phyloP scores from a whole-genome alignment of 2,329 filamentous ascomycete species.

The Epichloe baconii region DNA sequence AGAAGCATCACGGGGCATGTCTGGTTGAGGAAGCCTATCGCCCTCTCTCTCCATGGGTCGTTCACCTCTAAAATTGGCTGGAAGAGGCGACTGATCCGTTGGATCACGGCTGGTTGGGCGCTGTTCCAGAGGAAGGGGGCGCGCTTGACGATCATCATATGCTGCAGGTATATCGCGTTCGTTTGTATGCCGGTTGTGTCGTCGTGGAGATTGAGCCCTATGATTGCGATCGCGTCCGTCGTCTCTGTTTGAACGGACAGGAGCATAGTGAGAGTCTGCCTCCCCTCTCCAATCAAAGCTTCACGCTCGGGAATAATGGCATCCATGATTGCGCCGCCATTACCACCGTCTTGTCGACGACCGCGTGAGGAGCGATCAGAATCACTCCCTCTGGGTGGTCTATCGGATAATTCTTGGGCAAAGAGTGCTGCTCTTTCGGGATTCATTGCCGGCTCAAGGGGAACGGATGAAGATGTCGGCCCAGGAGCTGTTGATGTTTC shows the following conservation, averaged over 20 bases:
- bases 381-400: conserved; percentile 15
- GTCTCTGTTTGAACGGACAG: conserved; percentile 28
- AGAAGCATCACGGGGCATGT: conserved; percentile 28
- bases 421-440: conserved; percentile 41
- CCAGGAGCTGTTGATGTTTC: conserved; percentile 18
- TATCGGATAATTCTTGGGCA: conserved; percentile 20
- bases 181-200: conserved; percentile 20
- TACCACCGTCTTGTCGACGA: conserved; percentile 13
- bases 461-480: conserved; percentile 12
- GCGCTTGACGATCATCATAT: conserved; percentile 35
- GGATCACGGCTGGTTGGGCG: conserved; percentile 18
- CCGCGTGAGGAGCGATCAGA: conserved; percentile 16
- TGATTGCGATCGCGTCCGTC: conserved; percentile 29
- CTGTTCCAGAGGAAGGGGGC: conserved; percentile 25
- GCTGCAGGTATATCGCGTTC: conserved; percentile 21
- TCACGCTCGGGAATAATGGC: conserved; percentile 36
- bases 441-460: conserved; percentile 37
- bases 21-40: conserved; percentile 14
- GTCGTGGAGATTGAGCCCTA: conserved; percentile 36
- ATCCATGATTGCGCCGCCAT: conserved; percentile 17
- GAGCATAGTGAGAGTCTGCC: conserved; percentile 16
- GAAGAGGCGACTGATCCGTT: conserved; percentile 20
- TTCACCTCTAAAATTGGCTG: conserved; percentile 19
- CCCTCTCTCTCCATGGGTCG: conserved; percentile 26
- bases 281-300: conserved; percentile 28